A percentile compares a stretch with the other conserved stretches of the same genome.
Evolutionary conservation across 176 grass and related monocot species (phyloP).

Genomic region (Aegilops sharonensis): DNA sequence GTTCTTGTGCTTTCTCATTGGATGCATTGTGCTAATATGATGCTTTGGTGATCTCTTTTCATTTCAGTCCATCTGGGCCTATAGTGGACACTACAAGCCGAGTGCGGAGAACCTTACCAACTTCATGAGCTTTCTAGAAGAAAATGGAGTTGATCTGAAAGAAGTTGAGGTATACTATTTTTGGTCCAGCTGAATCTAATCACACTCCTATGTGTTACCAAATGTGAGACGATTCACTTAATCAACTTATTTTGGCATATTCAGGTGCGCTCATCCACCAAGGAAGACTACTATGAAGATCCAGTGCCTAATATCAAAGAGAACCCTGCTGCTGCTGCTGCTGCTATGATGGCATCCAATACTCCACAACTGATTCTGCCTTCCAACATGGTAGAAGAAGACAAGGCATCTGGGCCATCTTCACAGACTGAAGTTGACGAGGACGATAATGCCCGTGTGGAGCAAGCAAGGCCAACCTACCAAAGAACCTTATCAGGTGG

Average conservation of each 20-base stretch:
- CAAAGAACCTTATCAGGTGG: constrained; percentile 85
- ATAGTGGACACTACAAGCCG: constrained; percentile 95
- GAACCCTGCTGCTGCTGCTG: neutral
- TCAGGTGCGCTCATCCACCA: constrained; percentile 61
- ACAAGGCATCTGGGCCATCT: neutral
- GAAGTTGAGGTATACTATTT: constrained; percentile 53
- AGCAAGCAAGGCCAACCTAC: constrained; percentile 49
- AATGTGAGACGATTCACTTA: constrained; percentile 8
- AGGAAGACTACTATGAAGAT: constrained; percentile 73
- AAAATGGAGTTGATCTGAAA: constrained; percentile 67
- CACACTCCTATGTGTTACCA: neutral
- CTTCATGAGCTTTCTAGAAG: constrained; percentile 65
- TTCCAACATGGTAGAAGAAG: constrained; percentile 14
- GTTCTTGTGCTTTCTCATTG: neutral
- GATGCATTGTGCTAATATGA: constrained; percentile 14
- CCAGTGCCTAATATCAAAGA: constrained; percentile 15
- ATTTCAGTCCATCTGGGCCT: constrained; percentile 69
- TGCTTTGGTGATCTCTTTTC: neutral
- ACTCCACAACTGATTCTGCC: constrained; percentile 32
- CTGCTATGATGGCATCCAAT: neutral
- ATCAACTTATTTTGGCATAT: constrained; percentile 19
- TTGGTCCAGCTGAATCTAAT: neutral
- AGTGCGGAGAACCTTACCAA: constrained; percentile 55
- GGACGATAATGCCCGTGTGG: neutral
- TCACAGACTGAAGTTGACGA: constrained; percentile 9